phyloP scores from a whole-genome alignment of 2,329 filamentous ascomycete species.

The Trichoderma aggressivum region DNA sequence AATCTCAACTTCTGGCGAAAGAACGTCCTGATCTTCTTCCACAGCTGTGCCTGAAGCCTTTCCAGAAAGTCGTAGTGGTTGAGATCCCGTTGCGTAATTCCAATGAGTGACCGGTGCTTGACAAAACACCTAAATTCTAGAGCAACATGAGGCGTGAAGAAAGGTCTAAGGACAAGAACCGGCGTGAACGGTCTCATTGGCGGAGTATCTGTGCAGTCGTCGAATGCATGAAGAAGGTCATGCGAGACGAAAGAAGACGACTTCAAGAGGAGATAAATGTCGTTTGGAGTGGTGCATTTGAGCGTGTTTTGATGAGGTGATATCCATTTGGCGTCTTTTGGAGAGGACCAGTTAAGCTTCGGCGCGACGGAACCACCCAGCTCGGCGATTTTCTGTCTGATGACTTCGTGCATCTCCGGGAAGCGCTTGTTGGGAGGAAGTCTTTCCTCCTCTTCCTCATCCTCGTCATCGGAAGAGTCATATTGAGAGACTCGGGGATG shows the following conservation, averaged over 20 bases:
- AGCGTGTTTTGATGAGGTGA: constrained; percentile 79
- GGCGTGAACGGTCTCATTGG: constrained; percentile 58
- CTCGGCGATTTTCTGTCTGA: constrained; percentile 73
- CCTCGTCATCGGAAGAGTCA: constrained; percentile 46
- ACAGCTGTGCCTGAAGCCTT: constrained; percentile 60
- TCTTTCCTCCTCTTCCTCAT: constrained; percentile 38
- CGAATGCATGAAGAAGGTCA: constrained; percentile 89
- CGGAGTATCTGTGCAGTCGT: constrained; percentile 54
- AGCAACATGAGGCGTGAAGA: constrained; percentile 82
- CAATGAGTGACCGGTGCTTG: constrained; percentile 73
- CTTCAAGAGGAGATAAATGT: constrained; percentile 91
- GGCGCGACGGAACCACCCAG: constrained; percentile 84
- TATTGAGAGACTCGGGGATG: constrained; percentile 35
- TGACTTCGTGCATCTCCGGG: constrained; percentile 69
- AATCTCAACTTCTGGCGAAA: constrained; percentile 71
- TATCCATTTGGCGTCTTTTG: constrained; percentile 96
- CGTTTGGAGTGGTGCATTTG: constrained; percentile 83
- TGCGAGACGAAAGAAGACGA: constrained; percentile 93
- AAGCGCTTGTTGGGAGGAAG: constrained; percentile 56
- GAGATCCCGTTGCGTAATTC: constrained; percentile 82
- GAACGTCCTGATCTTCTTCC: constrained; percentile 68
- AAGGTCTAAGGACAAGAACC: constrained; percentile 80
- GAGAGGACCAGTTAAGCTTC: constrained; percentile 96
- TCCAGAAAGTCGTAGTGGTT: constrained; percentile 84
- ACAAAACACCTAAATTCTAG: constrained; percentile 97